Evolutionary conservation across 306 rosid genomes (phyloP).

Genomic region (Dalbergia oliveri): DNA sequence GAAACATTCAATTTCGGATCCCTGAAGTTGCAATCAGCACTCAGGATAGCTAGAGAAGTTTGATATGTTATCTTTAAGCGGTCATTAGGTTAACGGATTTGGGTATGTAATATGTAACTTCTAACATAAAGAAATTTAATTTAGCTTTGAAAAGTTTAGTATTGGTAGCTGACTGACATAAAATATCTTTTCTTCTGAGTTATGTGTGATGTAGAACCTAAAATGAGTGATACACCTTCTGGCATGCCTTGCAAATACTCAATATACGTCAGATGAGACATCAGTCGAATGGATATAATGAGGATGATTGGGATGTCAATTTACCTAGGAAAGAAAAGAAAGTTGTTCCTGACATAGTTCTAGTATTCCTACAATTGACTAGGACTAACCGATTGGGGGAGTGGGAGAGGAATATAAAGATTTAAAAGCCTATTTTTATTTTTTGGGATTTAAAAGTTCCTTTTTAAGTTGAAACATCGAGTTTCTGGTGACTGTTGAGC

Average conservation of each 20-base stretch:
- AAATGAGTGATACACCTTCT: not conserved
- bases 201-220: too few relatives aligned
- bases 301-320: not conserved
- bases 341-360: not conserved
- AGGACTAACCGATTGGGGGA: too few relatives aligned
- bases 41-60: constrained; percentile 16
- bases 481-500: too few relatives aligned
- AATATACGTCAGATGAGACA: not conserved
- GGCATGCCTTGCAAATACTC: not conserved
- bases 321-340: not conserved
- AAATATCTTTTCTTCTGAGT: too few relatives aligned
- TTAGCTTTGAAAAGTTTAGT: not conserved
- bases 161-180: not conserved
- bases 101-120: constrained; percentile 36
- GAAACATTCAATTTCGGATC: constrained; percentile 28
- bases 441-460: too few relatives aligned
- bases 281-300: not conserved
- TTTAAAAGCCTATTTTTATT: too few relatives aligned
- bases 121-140: not conserved
- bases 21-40: constrained; percentile 19
- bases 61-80: constrained; percentile 3
- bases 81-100: constrained; percentile 16
- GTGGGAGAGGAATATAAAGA: too few relatives aligned
- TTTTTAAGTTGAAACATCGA: too few relatives aligned
- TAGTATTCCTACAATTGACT: too few relatives aligned